Conservation (phyloP, 352 stramenopile genomes). For the Globisporangium paddicum region DNA sequence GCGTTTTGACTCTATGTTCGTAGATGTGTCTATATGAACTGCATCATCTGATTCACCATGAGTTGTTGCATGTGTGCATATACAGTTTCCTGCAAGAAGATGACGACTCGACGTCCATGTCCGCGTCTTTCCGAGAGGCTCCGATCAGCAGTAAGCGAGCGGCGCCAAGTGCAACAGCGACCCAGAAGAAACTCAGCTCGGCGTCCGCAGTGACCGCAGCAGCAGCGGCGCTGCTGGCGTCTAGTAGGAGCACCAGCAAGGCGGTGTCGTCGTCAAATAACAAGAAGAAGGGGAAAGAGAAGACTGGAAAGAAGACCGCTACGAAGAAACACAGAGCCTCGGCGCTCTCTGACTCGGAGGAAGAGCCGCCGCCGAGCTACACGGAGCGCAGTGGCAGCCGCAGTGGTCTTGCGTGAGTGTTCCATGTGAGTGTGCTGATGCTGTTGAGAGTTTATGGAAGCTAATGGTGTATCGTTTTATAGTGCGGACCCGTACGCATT, state of each 20-base stretch:
- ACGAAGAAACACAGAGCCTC: not conserved
- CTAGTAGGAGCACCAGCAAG: constrained; percentile 31
- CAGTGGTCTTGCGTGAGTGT: constrained; percentile 23
- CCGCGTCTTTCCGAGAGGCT: constrained; percentile 19
- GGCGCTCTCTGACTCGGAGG: constrained; percentile 40
- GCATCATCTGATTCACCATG: not conserved
- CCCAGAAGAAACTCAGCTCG: constrained; percentile 12
- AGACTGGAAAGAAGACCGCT: constrained; percentile 7
- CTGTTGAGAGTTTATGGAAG: not conserved
- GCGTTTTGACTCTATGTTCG: constrained; percentile 13
- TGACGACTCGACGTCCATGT: constrained; percentile 47
- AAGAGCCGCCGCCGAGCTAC: constrained; percentile 54
- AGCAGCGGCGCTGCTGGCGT: constrained; percentile 41
- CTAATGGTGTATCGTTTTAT: not conserved
- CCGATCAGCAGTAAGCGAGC: not conserved
- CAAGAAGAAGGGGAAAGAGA: constrained; percentile 22
- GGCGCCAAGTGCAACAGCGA: not conserved
- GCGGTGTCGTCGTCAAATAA: constrained; percentile 9
- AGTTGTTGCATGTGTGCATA: not conserved
- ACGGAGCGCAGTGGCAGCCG: constrained; percentile 23
- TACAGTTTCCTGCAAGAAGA: constrained; percentile 54
- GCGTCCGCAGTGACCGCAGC: constrained; percentile 41
- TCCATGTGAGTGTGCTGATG: not conserved
- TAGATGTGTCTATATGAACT: not conserved
- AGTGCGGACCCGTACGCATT: constrained; percentile 75